Percentiles rank a stretch among this genome's conserved stretches.
These are phyloP conservation scores for Tetrapyrgos nigripes DNA, from an alignment of 1,284 basidiomycete genomes.

Conservation along the genomic window DNA sequence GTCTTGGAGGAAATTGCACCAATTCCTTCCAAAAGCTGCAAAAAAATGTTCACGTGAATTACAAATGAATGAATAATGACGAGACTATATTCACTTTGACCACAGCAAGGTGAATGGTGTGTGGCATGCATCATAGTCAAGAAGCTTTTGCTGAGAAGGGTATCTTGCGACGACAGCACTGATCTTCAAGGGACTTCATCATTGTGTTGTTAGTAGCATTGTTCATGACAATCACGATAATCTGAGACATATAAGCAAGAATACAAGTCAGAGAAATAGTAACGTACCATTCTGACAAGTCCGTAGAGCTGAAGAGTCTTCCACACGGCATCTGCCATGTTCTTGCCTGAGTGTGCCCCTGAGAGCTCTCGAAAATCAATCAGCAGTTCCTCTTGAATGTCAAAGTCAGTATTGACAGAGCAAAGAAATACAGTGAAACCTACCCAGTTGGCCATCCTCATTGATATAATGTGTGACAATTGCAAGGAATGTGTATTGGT, in stretches of 20 bases:
- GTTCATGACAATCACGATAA: constrained; percentile 4
- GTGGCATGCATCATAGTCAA: neutral
- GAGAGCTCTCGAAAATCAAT: constrained; percentile 38
- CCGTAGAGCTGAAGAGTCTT: constrained; percentile 29
- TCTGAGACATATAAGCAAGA: neutral
- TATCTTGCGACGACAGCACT: neutral
- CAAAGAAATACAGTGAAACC: too few species aligned
- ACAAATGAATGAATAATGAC: too few species aligned
- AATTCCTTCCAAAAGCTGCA: constrained; percentile 34
- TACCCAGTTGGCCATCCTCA: neutral
- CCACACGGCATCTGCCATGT: constrained; percentile 40
- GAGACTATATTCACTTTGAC: too few species aligned
- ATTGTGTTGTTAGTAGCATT: constrained; percentile 11
- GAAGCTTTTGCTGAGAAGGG: neutral
- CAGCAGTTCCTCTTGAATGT: neutral
- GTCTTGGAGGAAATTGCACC: too few species aligned
- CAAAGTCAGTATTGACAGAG: too few species aligned
- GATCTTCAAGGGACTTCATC: neutral
- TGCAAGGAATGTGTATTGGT: constrained; percentile 1
- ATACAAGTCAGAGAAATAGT: neutral
- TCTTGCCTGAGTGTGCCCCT: constrained; percentile 37
- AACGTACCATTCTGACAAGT: constrained; percentile 22
- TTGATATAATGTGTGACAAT: neutral
- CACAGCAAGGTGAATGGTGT: too few species aligned
- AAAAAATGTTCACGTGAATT: too few species aligned